Evolutionary conservation across 345 rosid species (phyloP).

Genomic region (Brassica cretica): DNA sequence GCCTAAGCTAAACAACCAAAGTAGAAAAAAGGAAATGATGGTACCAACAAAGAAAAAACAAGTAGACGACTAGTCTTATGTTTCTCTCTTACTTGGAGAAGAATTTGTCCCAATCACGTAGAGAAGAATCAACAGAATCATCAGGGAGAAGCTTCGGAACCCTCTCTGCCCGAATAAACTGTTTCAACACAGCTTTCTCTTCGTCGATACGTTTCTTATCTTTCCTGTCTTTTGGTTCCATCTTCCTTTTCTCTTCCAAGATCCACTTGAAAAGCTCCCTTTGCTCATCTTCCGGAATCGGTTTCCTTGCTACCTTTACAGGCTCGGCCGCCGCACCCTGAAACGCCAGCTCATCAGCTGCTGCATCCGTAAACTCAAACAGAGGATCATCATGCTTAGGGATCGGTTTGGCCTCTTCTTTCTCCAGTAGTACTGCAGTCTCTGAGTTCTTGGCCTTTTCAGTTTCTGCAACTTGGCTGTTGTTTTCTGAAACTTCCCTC

Average conservation of each 20-base stretch:
- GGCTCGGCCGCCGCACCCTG: conserved; percentile 33
- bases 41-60: conserved; percentile 22
- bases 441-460: conserved; percentile 32
- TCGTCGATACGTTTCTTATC: conserved; percentile 60
- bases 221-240: conserved; percentile 49
- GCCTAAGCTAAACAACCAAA: neutral
- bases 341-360: conserved; percentile 20
- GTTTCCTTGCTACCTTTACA: conserved; percentile 44
- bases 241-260: conserved; percentile 72
- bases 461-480: conserved; percentile 23
- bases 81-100: conserved; percentile 31
- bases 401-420: conserved; percentile 30
- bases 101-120: conserved; percentile 34
- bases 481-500: conserved; percentile 34
- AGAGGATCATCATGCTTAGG: conserved; percentile 32
- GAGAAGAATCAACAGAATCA: conserved; percentile 40
- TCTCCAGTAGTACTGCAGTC: neutral
- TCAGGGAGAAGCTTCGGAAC: conserved; percentile 48
- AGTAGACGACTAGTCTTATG: conserved; percentile 20
- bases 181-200: conserved; percentile 74
- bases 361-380: conserved; percentile 24
- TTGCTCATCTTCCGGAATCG: conserved; percentile 69
- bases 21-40: conserved; percentile 2
- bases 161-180: conserved; percentile 55
- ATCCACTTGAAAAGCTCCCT: conserved; percentile 74